Evolutionary conservation across 1,139 yeast species (phyloP), one percentile per base, ranked within the genome.

Genomic region (Geotrichum europaeum): DNA sequence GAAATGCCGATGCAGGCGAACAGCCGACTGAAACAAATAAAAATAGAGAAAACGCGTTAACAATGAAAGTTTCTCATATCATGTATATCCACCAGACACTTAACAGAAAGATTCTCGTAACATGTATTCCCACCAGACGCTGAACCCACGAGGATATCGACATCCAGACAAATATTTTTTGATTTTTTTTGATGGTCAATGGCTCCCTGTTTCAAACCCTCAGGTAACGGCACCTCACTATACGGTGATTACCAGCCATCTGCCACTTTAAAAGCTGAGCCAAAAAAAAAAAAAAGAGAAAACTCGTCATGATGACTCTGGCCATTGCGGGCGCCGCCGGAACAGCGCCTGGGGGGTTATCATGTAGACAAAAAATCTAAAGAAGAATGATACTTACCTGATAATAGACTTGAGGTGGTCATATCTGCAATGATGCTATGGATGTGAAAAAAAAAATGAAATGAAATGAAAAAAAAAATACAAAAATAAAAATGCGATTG

Each of bases 1-100:
- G 51, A 56, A 66, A 67, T 25, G 65, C 63, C 12, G 70, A 57
- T 36, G 67, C 63, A 30, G 72, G 70, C 53, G 67, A 63, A 43
- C 67, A 63, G 18, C 71, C 72, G 50, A 69, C 69, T 66, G 57
- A 30, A 24, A 56, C 18, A 5, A 54, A n/a, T 10, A 34, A 12
- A 34, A 7, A 34, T 3, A 34, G 9, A 40, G 7, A 40, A n/a
- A 13, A 40, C 47, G 47, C 47, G 47, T 40, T 40, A 40, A 10
- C 47, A 40, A n/a, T 12, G 10, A n/a, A 40, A n/a, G 4, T 3
- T 34, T 34, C 47, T 40, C 9, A 15, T 40, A 40, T 40, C 18
- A 34, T 34, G n/a, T 3, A 15, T 12, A 5, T 10, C 4, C 6
- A 12, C 40, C 6, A 28, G 10, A 28, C 32, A 7, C 32, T 28